Conservation (phyloP, 192 early-diverging fungal genomes). For the Coemansia biformis region DNA sequence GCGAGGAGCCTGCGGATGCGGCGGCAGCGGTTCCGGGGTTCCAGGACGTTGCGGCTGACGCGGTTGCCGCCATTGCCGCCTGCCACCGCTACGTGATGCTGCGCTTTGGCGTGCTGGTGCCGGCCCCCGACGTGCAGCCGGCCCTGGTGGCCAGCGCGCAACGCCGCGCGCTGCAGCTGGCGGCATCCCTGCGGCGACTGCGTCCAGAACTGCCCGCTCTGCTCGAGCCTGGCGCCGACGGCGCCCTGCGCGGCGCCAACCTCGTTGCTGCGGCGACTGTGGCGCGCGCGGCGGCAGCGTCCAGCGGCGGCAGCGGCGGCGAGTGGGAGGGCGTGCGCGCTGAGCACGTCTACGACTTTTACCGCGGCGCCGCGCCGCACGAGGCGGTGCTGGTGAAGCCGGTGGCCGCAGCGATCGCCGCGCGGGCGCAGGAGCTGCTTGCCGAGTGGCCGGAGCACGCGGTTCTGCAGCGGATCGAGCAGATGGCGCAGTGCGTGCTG, state of each 20-base stretch:
- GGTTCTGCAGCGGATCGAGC: slow-evolving; percentile 71
- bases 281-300: slow-evolving; percentile 3
- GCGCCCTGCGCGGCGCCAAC: slow-evolving; percentile 31
- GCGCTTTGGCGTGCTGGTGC: slow-evolving; percentile 25
- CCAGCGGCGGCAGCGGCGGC: background rate
- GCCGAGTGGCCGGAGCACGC: slow-evolving; percentile 89
- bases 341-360: slow-evolving; percentile 78
- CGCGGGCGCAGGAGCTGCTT: slow-evolving; percentile 58
- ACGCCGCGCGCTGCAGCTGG: slow-evolving; percentile 22
- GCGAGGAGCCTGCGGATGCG: slow-evolving; percentile 9
- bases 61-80: slow-evolving; percentile 45
- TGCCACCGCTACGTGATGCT: slow-evolving; percentile 54
- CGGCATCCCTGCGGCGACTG: slow-evolving; percentile 12
- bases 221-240: slow-evolving; percentile 7
- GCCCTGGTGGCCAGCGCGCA: slow-evolving; percentile 19
- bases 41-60: slow-evolving; percentile 47
- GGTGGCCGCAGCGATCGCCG: slow-evolving; percentile 58
- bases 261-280: slow-evolving; percentile 26
- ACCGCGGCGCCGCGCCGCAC: slow-evolving; percentile 70
- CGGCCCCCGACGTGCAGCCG: slow-evolving; percentile 8
- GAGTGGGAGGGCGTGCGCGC: slow-evolving; percentile 14
- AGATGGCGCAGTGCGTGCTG: slow-evolving; percentile 54
- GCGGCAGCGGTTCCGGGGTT: slow-evolving; percentile 26
- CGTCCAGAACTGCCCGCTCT: slow-evolving; percentile 15
- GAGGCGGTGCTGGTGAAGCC: slow-evolving; percentile 65